phyloP scores from a whole-genome alignment of 352 stramenopile species.

The Phytophthora litchii region DNA sequence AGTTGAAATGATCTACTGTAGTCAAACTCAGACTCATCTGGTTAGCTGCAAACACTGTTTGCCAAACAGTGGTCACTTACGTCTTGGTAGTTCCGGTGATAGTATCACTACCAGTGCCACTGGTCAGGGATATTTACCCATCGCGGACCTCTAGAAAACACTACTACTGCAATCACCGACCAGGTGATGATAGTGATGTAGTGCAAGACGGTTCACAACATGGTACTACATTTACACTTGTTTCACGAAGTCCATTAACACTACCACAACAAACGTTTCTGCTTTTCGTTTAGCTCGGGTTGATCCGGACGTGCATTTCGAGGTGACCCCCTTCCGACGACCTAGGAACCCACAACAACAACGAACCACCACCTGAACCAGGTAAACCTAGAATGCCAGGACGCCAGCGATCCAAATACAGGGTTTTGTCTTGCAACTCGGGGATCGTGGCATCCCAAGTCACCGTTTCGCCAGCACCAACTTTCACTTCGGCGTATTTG shows the following conservation, averaged over 20 bases:
- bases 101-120: no score
- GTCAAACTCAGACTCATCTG: neutral
- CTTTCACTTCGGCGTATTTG: conserved; percentile 8
- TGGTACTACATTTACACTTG: neutral
- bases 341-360: conserved; percentile 16
- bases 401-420: conserved; percentile 27
- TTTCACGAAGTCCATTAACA: neutral
- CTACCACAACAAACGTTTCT: neutral
- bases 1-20: neutral
- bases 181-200: neutral
- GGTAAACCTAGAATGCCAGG: conserved; percentile 2
- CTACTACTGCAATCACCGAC: neutral
- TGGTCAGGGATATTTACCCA: no score
- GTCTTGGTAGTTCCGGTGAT: no score
- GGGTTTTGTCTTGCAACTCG: conserved; percentile 18
- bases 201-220: neutral
- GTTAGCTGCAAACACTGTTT: neutral
- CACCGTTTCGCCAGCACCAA: conserved; percentile 2
- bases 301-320: conserved; percentile 17
- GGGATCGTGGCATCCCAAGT: conserved; percentile 17
- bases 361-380: conserved; percentile 20
- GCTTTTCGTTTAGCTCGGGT: neutral
- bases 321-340: conserved; percentile 15
- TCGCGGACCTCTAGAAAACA: no score
- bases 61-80: no score